phyloP scores from a whole-genome alignment of 495 filamentous ascomycete genomes.

The Hypoxylon fragiforme region DNA sequence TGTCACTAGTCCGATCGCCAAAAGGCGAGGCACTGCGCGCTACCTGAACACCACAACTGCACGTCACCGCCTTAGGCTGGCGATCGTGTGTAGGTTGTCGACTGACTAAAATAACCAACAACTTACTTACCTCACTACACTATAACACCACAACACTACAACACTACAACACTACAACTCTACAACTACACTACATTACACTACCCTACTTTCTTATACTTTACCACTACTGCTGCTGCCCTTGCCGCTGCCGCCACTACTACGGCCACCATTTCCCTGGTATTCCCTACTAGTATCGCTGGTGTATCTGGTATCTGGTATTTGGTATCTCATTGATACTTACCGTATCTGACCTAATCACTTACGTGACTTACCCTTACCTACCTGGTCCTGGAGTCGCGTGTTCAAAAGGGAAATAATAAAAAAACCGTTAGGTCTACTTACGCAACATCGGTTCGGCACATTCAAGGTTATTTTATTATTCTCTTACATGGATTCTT shows the following conservation, averaged over 20 bases:
- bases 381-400: background rate
- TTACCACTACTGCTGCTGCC: background rate
- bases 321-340: too few species aligned
- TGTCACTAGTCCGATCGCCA: conserved; percentile 27
- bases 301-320: background rate
- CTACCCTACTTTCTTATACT: background rate
- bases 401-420: background rate
- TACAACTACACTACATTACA: conserved; percentile 1
- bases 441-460: too few species aligned
- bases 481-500: conserved; percentile 17
- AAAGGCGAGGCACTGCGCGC: conserved; percentile 18
- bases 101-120: background rate
- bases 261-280: background rate
- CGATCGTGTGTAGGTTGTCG: conserved; percentile 16
- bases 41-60: conserved; percentile 26
- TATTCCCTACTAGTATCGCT: background rate
- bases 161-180: too few species aligned
- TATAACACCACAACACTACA: too few species aligned
- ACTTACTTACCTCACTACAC: background rate
- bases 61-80: conserved; percentile 33
- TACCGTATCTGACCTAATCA: background rate
- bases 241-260: background rate
- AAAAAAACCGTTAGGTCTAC: too few species aligned
- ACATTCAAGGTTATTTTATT: too few species aligned
- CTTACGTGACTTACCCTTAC: too few species aligned